Base-by-base conservation (phyloP, 768 basidiomycete species). In the Trametes cinnabarina region DNA sequence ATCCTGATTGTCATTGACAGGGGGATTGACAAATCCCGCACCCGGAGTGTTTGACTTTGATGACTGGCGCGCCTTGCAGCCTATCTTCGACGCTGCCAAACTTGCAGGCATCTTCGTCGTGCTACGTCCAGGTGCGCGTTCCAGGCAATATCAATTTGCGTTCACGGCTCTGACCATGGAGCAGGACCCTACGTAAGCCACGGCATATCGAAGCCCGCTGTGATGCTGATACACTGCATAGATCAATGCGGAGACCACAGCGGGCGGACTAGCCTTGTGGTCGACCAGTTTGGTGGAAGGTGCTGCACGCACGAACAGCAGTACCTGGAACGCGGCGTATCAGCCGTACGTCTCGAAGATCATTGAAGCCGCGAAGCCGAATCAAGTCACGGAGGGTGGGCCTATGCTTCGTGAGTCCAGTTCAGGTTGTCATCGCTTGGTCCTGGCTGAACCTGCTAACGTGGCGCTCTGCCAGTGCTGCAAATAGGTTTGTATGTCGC, bases 171-270 rank as follows among this genome's bases (percentile, higher is more conserved):
- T 32, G 12, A 32, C 30, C 7, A 32, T 12, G 6, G 30, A 6
- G 30, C 12, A 32, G 30, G 30, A 12, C 30, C 30, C 30, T 32
- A 32, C 30, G 30, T 32, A 32, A 32, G 30, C 30, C 30, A 32
- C 30, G 30, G 12, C 2, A 12, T 7, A 12, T 32, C 30, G 6
- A 12, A 32, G 11, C 1, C 2, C 17, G 34, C 20, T 17, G 9
- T 15, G 12, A 12, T 25, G 20, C 37, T 48, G 25, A 19, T 19
- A 1, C 7, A 8, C 25, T 19, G 25, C 52, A 74, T 83, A 90
- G 64, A 90, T 91, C 73, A 91, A 91, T 63, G 88, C 88, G 4
- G 90, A 92, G 68, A 90, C 88, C 0, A 85, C 86, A 12, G 91
- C 88, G 0, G 90, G 90, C 23, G 90, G 90, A 10, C 77, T 85